Percentiles rank a stretch among this genome's conserved stretches.
These are phyloP conservation scores for Coemansia sp. DNA, from an alignment of 192 early-diverging fungal genomes.

Conservation along the genomic window DNA sequence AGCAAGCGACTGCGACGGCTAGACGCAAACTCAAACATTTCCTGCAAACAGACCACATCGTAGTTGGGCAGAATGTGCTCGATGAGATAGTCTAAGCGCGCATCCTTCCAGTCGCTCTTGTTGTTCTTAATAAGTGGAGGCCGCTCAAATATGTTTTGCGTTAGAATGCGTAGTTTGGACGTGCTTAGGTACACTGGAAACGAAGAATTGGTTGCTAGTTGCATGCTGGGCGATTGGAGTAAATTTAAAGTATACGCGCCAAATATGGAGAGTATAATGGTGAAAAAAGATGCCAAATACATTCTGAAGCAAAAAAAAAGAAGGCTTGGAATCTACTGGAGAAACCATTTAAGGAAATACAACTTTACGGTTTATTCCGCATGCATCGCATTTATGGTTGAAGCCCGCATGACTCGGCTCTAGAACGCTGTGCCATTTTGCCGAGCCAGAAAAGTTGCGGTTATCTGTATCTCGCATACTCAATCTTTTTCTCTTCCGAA, in stretches of 20 bases:
- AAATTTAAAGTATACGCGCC: constrained; percentile 38
- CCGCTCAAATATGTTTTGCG: constrained; percentile 72
- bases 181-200: background rate
- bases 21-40: constrained; percentile 74
- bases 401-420: no score
- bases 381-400: no score
- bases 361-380: no score
- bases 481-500: no score
- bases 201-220: background rate
- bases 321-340: no score
- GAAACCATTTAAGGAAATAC: no score
- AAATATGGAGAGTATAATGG: constrained; percentile 31
- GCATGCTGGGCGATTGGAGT: constrained; percentile 12
- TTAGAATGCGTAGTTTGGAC: constrained; percentile 53
- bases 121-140: constrained; percentile 71
- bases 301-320: constrained; percentile 7
- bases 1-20: constrained; percentile 61
- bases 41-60: constrained; percentile 78
- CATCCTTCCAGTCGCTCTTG: constrained; percentile 76
- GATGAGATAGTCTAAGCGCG: constrained; percentile 69
- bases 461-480: no score
- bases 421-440: no score
- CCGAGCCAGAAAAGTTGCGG: no score
- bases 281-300: constrained; percentile 23
- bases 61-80: constrained; percentile 65